These are phyloP conservation scores for Canariomyces notabilis DNA, from an alignment of 2,329 filamentous ascomycete genomes.

Conservation along the genomic window DNA sequence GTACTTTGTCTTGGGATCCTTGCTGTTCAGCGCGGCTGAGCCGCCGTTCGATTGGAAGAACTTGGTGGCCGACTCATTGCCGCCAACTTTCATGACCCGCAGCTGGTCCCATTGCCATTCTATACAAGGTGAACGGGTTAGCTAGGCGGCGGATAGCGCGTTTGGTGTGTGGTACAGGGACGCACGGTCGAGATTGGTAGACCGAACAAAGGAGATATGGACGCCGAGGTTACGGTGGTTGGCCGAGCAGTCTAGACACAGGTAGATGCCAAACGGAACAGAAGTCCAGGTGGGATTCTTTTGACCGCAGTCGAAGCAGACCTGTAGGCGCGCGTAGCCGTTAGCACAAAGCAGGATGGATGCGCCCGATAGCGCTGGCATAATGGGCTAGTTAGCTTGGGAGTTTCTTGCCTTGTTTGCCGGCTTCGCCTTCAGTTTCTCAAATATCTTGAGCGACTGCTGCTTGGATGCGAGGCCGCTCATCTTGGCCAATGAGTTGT, in stretches of 20 bases:
- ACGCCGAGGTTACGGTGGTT: slow-evolving; percentile 97
- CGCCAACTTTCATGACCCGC: slow-evolving; percentile 94
- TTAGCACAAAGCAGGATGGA: slow-evolving; percentile 23
- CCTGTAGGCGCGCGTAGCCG: slow-evolving; percentile 42
- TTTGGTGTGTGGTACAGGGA: slow-evolving; percentile 18
- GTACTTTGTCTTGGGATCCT: slow-evolving; percentile 92
- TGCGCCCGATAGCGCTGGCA: not conserved
- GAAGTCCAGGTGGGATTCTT: slow-evolving; percentile 99
- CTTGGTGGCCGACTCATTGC: slow-evolving; percentile 96
- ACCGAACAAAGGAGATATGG: slow-evolving; percentile 98
- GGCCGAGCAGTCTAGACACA: slow-evolving; percentile 95
- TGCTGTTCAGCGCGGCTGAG: slow-evolving; percentile 88
- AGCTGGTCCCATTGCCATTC: slow-evolving; percentile 99
- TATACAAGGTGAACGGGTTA: slow-evolving; percentile 33
- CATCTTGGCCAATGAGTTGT: slow-evolving; percentile 47
- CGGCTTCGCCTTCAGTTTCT: slow-evolving; percentile 88
- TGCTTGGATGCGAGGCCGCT: slow-evolving; percentile 76
- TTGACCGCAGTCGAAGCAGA: slow-evolving; percentile 96
- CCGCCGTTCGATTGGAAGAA: slow-evolving; percentile 97
- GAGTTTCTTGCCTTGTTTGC: slow-evolving; percentile 74
- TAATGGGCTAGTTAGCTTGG: not conserved
- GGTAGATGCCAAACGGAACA: slow-evolving; percentile 93
- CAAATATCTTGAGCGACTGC: slow-evolving; percentile 94
- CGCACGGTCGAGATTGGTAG: slow-evolving; percentile 96
- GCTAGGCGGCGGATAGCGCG: not conserved